phyloP scores from a whole-genome alignment of 208 protist genomes.

The Trypanosoma theileri region DNA sequence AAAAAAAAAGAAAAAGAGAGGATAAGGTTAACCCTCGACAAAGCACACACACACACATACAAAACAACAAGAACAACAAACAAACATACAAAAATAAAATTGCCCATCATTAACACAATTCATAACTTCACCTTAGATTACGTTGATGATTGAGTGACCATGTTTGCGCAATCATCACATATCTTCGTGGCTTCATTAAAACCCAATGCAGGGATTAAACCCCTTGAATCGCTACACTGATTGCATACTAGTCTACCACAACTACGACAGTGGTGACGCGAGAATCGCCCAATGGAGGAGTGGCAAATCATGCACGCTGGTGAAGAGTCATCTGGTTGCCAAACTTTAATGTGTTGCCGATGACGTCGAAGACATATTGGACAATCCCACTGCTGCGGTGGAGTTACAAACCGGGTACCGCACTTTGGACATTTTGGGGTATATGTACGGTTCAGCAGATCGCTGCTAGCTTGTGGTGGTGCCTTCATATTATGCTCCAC shows the following conservation, averaged over 20 bases:
- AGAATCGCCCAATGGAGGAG: constrained; percentile 61
- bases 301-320: constrained; percentile 68
- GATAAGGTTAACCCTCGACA: too few relatives aligned
- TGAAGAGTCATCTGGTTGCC: constrained; percentile 75
- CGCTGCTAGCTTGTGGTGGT: constrained; percentile 39
- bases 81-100: too few relatives aligned
- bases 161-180: constrained; percentile 73
- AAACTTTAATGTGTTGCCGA: constrained; percentile 55
- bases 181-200: constrained; percentile 65
- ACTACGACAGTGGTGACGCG: constrained; percentile 85
- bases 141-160: not conserved
- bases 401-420: constrained; percentile 43
- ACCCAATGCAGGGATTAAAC: constrained; percentile 61
- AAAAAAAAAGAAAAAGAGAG: too few relatives aligned
- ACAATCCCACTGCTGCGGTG: constrained; percentile 77
- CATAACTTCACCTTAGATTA: too few relatives aligned
- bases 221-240: constrained; percentile 54
- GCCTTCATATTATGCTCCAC: constrained; percentile 58
- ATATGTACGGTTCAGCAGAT: constrained; percentile 65
- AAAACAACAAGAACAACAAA: too few relatives aligned
- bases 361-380: constrained; percentile 48
- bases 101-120: too few relatives aligned
- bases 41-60: too few relatives aligned
- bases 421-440: constrained; percentile 72
- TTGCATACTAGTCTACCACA: constrained; percentile 80